Percentiles rank a stretch among this genome's conserved stretches.
Conservation (phyloP, 2,329 filamentous ascomycete species). For the Thermoascus crustaceus region DNA sequence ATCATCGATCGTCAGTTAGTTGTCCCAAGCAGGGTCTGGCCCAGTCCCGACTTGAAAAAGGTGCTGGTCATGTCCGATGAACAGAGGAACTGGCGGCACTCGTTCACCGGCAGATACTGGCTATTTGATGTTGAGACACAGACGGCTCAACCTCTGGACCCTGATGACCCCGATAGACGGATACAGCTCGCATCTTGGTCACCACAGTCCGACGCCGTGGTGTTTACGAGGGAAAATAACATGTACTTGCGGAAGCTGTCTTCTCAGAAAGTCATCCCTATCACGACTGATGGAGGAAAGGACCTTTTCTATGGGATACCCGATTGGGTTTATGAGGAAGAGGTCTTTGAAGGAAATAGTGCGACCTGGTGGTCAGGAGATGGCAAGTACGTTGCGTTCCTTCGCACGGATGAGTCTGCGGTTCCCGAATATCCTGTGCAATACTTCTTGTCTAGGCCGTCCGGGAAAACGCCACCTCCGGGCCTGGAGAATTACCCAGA, state of each 20-base stretch:
- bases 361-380: conserved; percentile 95
- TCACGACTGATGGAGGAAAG: conserved; percentile 78
- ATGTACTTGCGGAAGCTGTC: conserved; percentile 67
- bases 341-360: conserved; percentile 69
- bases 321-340: conserved; percentile 93
- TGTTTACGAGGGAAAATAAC: conserved; percentile 89
- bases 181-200: conserved; percentile 88
- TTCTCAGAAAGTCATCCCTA: conserved; percentile 54
- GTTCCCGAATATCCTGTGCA: conserved; percentile 90
- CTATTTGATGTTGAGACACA: conserved; percentile 84
- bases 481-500: conserved; percentile 88
- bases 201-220: conserved; percentile 73
- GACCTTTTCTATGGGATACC: conserved; percentile 93
- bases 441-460: conserved; percentile 84
- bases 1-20: conserved; percentile 49
- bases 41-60: conserved; percentile 76
- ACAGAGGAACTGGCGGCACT: conserved; percentile 80
- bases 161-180: conserved; percentile 52
- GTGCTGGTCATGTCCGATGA: conserved; percentile 70
- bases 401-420: conserved; percentile 85
- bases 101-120: conserved; percentile 78
- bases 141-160: conserved; percentile 66
- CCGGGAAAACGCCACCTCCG: conserved; percentile 56
- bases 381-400: conserved; percentile 80
- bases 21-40: conserved; percentile 55